Evolutionary conservation across 441 rosid genomes (phyloP).

Genomic region (Flueggea neowawraea): DNA sequence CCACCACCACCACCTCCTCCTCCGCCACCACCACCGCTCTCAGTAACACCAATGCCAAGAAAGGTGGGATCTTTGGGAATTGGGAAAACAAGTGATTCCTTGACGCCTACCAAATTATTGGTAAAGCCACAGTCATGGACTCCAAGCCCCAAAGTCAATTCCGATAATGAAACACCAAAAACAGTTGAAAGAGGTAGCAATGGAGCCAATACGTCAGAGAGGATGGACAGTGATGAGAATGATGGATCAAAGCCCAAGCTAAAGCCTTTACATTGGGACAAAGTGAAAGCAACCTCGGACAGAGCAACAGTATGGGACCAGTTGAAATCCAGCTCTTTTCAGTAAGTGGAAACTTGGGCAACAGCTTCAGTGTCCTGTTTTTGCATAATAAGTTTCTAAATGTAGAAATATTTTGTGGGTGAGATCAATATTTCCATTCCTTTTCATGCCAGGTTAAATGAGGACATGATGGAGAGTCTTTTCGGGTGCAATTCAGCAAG

Average conservation of each 20-base stretch:
- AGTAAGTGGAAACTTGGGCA: conserved; percentile 37
- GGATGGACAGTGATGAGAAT: conserved; percentile 51
- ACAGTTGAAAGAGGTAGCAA: conserved; percentile 29
- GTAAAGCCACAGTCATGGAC: conserved; percentile 33
- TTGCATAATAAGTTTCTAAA: neutral
- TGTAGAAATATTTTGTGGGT: neutral
- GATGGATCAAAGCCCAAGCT: conserved; percentile 78
- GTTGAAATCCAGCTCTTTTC: conserved; percentile 90
- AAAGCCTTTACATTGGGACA: conserved; percentile 98
- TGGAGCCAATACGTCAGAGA: conserved; percentile 42
- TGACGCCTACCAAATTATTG: conserved; percentile 25
- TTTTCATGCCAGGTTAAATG: conserved; percentile 62
- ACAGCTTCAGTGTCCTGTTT: neutral
- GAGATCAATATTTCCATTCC: neutral
- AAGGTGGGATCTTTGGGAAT: conserved; percentile 28
- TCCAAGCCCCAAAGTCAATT: conserved; percentile 38
- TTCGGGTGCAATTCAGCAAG: conserved; percentile 76
- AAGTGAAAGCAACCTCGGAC: conserved; percentile 94
- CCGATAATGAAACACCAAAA: conserved; percentile 24
- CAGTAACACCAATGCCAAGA: conserved; percentile 21
- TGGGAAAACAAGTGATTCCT: conserved; percentile 22
- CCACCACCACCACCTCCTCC: conserved; percentile 65
- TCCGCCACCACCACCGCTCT: conserved; percentile 19
- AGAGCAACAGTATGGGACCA: conserved; percentile 99
- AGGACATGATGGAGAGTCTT: conserved; percentile 95